phyloP scores from a whole-genome alignment of 192 early-diverging fungal genomes.

The Cetraspora pellucida region DNA sequence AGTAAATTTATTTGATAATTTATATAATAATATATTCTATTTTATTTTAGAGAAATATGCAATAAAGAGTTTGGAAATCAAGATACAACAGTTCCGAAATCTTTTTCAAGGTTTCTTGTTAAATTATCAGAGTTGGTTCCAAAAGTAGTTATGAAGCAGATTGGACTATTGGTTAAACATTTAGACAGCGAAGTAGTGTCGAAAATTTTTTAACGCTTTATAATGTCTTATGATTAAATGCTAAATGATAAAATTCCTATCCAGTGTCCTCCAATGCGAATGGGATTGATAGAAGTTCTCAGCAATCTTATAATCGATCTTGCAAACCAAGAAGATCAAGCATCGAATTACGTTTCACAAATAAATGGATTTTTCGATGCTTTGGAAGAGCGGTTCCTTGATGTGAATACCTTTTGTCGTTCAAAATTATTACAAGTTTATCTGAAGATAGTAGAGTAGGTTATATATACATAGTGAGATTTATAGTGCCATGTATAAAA shows the following conservation, averaged over 20 bases:
- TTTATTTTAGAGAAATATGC: conserved; percentile 35
- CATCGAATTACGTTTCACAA: conserved; percentile 66
- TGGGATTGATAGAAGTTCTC: conserved; percentile 86
- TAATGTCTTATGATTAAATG: background rate
- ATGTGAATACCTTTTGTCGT: conserved; percentile 83
- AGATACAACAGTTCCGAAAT: conserved; percentile 80
- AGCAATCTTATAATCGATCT: conserved; percentile 82
- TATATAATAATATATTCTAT: background rate
- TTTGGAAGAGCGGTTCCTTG: conserved; percentile 89
- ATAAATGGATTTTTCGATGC: conserved; percentile 89
- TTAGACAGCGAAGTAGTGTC: conserved; percentile 84
- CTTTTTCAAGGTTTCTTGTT: conserved; percentile 81
- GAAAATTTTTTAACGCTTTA: background rate
- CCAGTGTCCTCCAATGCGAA: conserved; percentile 84
- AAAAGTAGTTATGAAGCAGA: conserved; percentile 83
- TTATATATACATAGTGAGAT: background rate
- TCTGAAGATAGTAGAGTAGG: conserved; percentile 76
- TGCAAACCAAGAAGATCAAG: conserved; percentile 69
- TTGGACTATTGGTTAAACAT: conserved; percentile 81
- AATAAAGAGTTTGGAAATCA: conserved; percentile 55
- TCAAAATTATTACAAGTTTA: conserved; percentile 88
- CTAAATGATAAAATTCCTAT: background rate
- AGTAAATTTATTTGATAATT: background rate
- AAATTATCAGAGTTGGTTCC: conserved; percentile 81
- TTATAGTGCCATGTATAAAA: background rate